These are phyloP conservation scores for Penicillium coffeae DNA, from an alignment of 495 filamentous ascomycete genomes.

Conservation along the genomic window DNA sequence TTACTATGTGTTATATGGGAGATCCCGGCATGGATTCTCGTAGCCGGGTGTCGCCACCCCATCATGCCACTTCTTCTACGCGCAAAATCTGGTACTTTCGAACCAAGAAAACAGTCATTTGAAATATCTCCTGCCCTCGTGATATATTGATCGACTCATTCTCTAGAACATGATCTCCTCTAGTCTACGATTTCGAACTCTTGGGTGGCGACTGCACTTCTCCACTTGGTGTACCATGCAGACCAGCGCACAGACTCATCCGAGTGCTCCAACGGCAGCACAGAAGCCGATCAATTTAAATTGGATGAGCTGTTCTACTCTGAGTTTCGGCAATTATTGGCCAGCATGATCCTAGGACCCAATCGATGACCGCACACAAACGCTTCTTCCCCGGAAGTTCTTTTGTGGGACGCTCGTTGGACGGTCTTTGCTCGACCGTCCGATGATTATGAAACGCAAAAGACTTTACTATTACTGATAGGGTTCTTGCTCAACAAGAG, in stretches of 20 bases:
- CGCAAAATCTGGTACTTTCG: neutral
- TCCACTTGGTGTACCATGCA: neutral
- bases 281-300: neutral
- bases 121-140: neutral
- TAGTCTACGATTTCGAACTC: neutral
- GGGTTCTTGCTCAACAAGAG: too few relatives aligned
- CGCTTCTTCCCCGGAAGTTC: too few relatives aligned
- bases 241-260: neutral
- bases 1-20: neutral
- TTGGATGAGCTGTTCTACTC: too few relatives aligned
- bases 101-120: neutral
- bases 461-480: too few relatives aligned
- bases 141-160: too few relatives aligned
- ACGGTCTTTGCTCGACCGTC: too few relatives aligned
- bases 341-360: too few relatives aligned
- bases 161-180: too few relatives aligned
- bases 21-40: neutral
- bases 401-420: too few relatives aligned
- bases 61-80: conserved; percentile 7
- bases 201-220: neutral
- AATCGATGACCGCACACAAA: too few relatives aligned
- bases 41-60: conserved; percentile 3
- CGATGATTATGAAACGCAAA: too few relatives aligned
- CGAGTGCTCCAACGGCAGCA: neutral
- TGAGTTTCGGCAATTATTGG: too few relatives aligned